Conservation (phyloP, 164 flowering plant species). For the Macadamia tetraphylla region DNA sequence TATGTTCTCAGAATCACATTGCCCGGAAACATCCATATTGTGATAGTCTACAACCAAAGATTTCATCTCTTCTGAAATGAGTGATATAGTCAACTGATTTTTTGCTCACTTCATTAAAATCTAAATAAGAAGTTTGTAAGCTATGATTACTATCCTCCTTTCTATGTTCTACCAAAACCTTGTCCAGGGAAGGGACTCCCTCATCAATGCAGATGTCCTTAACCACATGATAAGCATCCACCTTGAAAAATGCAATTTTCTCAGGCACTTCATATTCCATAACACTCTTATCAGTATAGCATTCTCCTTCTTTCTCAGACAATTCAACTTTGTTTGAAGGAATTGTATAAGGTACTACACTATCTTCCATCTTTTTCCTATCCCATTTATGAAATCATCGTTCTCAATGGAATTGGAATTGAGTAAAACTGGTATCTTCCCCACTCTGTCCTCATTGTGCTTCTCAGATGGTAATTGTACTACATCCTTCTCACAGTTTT, state of each 20-base stretch:
- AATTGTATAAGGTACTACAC: slow-evolving; percentile 4
- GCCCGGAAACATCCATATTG: slow-evolving; percentile 6
- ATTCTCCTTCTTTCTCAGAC: slow-evolving; percentile 24
- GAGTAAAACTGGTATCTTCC: slow-evolving; percentile 14
- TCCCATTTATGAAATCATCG: slow-evolving; percentile 16
- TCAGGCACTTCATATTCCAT: slow-evolving; percentile 40
- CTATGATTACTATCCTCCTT: slow-evolving; percentile 14
- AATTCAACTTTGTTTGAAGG: slow-evolving; percentile 13
- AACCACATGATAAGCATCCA: slow-evolving; percentile 27
- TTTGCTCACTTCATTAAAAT: slow-evolving; percentile 14
- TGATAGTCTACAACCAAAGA: slow-evolving; percentile 14
- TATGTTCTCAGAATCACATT: slow-evolving; percentile 14
- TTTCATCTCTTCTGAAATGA: slow-evolving; percentile 9
- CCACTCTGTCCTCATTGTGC: slow-evolving; percentile 14
- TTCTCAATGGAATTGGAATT: slow-evolving; percentile 13
- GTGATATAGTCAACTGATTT: slow-evolving; percentile 10
- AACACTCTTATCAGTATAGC: slow-evolving; percentile 43
- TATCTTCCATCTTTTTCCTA: slow-evolving; percentile 13
- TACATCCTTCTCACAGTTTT: not conserved
- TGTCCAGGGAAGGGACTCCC: slow-evolving; percentile 39
- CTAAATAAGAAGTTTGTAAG: slow-evolving; percentile 17
- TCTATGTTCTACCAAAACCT: slow-evolving; percentile 27
- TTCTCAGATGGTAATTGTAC: slow-evolving; percentile 14
- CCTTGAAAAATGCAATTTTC: slow-evolving; percentile 40
- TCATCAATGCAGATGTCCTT: slow-evolving; percentile 67